A percentile compares a stretch with the other conserved stretches of the same genome.
Conservation (phyloP, 495 filamentous ascomycete species). For the Xylaria intraflava region DNA sequence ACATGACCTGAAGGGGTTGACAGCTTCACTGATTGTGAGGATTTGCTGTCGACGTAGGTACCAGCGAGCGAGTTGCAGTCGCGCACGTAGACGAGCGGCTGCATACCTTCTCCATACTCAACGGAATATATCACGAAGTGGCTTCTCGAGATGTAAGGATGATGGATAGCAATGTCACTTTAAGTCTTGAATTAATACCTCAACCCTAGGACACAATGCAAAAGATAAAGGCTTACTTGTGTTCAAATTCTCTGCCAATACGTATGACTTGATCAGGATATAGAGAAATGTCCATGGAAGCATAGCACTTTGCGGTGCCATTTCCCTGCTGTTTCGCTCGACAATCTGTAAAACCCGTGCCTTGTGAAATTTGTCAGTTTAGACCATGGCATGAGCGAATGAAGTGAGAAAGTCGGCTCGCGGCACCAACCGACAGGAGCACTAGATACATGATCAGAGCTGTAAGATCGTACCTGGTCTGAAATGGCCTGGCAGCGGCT, state of each 20-base stretch:
- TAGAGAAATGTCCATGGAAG: not conserved
- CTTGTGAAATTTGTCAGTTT: not conserved
- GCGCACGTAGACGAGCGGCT: slow-evolving; percentile 53
- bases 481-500: not conserved
- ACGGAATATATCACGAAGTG: slow-evolving; percentile 60
- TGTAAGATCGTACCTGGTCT: slow-evolving; percentile 14
- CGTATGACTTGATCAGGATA: not conserved
- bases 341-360: not conserved
- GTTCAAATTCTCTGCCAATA: slow-evolving; percentile 1
- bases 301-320: not conserved
- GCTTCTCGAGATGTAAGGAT: slow-evolving; percentile 46
- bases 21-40: slow-evolving; percentile 32
- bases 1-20: slow-evolving; percentile 35
- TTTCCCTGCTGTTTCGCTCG: not conserved
- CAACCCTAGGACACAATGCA: not conserved
- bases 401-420: not conserved
- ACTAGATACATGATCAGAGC: not conserved
- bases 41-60: slow-evolving; percentile 44
- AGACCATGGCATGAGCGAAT: not conserved
- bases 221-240: not conserved
- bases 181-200: not conserved
- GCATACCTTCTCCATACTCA: slow-evolving; percentile 39
- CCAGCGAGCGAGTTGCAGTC: slow-evolving; percentile 53
- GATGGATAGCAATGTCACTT: slow-evolving; percentile 21
- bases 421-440: not conserved